phyloP scores from a whole-genome alignment of 1,139 yeast genomes.

The Suhomyces maxii region DNA sequence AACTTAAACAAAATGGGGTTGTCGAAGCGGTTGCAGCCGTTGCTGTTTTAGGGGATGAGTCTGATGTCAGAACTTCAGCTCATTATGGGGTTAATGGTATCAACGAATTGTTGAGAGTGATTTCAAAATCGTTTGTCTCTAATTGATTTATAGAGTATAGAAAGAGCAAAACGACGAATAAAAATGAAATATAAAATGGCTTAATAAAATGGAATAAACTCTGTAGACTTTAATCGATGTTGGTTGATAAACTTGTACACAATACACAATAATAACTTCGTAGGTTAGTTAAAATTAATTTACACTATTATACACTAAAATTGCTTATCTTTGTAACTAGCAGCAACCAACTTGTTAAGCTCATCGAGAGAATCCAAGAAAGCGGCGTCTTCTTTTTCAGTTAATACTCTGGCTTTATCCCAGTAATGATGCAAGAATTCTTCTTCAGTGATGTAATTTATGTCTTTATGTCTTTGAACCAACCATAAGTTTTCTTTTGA shows the following conservation, averaged over 20 bases:
- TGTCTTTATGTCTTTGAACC: constrained; percentile 49
- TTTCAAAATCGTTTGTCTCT: constrained; percentile 24
- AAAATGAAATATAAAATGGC: background rate
- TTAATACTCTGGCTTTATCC: constrained; percentile 48
- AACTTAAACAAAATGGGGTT: constrained; percentile 33
- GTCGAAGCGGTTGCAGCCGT: constrained; percentile 56
- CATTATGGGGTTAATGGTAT: constrained; percentile 71
- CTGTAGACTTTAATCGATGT: background rate
- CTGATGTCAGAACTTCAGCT: constrained; percentile 58
- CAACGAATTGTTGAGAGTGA: constrained; percentile 65
- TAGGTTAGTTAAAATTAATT: background rate
- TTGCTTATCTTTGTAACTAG: constrained; percentile 46
- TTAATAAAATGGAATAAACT: no score
- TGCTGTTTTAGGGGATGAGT: constrained; percentile 46
- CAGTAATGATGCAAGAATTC: constrained; percentile 64
- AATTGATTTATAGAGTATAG: background rate
- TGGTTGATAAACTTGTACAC: background rate
- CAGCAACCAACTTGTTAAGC: constrained; percentile 50
- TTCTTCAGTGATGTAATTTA: constrained; percentile 39
- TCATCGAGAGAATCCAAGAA: constrained; percentile 51
- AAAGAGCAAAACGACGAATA: background rate
- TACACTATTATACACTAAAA: constrained; percentile 15
- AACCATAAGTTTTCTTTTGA: constrained; percentile 78
- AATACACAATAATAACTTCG: background rate
- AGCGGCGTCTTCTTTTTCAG: constrained; percentile 46